These are phyloP conservation scores for Brassica carinata DNA, from an alignment of 345 rosid genomes.

Conservation along the genomic window DNA sequence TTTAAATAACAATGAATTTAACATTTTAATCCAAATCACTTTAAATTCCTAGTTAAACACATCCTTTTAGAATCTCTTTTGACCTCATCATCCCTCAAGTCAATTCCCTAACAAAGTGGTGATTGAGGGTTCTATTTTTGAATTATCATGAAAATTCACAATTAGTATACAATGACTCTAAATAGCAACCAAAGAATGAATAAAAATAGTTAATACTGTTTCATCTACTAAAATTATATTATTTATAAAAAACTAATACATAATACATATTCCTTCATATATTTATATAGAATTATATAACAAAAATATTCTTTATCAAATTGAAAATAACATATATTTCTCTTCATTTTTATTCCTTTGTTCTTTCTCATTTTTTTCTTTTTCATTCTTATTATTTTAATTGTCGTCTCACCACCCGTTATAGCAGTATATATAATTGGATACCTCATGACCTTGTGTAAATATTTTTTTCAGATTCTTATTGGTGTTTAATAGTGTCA, in stretches of 20 bases:
- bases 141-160: not conserved
- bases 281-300: not conserved
- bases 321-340: not conserved
- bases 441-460: not conserved
- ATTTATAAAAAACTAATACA: too few species aligned
- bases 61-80: not conserved
- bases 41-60: too few species aligned
- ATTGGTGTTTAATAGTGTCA: not conserved
- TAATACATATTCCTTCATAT: not conserved
- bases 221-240: not conserved
- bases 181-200: not conserved
- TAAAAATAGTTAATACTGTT: not conserved
- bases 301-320: not conserved
- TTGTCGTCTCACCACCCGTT: too few species aligned
- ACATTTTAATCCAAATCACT: too few species aligned
- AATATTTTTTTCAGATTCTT: not conserved
- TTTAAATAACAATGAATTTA: too few species aligned
- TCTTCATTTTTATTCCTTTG: not conserved
- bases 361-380: not conserved
- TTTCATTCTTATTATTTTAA: too few species aligned
- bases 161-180: not conserved
- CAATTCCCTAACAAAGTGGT: not conserved
- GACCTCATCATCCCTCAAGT: not conserved
- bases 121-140: slow-evolving; percentile 3
- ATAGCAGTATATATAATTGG: not conserved